Base-by-base conservation (phyloP, 176 grass and related monocot species). In the Avena sativa region DNA sequence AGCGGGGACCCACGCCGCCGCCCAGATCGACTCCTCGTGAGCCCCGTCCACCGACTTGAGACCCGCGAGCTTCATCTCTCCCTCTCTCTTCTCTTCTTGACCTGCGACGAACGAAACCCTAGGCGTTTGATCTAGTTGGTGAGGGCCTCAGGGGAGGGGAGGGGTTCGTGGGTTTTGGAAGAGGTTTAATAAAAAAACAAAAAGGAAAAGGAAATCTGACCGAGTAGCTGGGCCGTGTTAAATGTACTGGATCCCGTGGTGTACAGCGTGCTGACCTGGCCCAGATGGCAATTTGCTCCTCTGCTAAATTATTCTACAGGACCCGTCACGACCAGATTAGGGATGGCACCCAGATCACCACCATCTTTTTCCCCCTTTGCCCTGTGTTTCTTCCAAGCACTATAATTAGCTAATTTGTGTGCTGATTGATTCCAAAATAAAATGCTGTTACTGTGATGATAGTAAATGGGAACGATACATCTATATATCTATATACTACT, bases 21-120 rank as follows among this genome's bases (percentile, higher is more conserved):
- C 97, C 97, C 92, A 98, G 85, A 98, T 83, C n/a, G 97, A 98
- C 65, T 98, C 93, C 23, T 98, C 94, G 82, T 98, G 97, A 12
- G 90, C 90, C 32, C 68, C 87, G 70, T 98, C 97, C 59, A 91
- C 83, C 25, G 89, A 88, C 83, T 95, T 97, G 69, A 97, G 88
- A 53, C 95, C 95, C 38, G 91, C 91, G 53, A 97, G 89, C 87
- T 97, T 97, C 95, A 97, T 97, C 88, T 28, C 68, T 1, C 30
- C 10, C 25, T 7, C 40, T 77, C 25, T 1, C 20, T 43, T 40
- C 67, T 28, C 60, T 64, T 64, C 23, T 44, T 16, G 14, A 9
- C 51, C 40, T 17, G 76, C 34, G n/a, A 25, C 0, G 43, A 30
- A 23, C 15, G 72, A 72, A 86, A 89, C 90, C 87, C 87, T 92